Evolutionary conservation across 495 filamentous ascomycete genomes (phyloP), one percentile per base, ranked within the genome.

Genomic region (Margaritispora aquatica): DNA sequence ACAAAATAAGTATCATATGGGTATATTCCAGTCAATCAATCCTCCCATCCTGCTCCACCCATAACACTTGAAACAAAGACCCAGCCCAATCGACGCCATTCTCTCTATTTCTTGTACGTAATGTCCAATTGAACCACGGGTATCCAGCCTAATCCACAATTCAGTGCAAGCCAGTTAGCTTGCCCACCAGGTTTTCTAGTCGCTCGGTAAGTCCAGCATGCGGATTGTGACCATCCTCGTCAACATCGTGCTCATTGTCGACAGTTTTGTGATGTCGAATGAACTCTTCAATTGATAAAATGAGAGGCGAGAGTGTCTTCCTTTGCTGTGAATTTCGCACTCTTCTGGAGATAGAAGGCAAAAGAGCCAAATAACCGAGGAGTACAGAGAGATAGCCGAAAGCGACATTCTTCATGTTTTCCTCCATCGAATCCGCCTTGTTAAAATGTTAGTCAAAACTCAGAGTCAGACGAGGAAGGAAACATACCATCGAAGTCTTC

Each of bases 361-460:
- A 74, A 20, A 92, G 74, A 67, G 87, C 91, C 17, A 97, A 77
- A 51, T 87, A 89, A 26, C 89, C 87, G 11, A 99, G 75, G 2
- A 97, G 76, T 3, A 97, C 84, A 0, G 93, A 84, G 44, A 99
- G 77, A 66, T 96, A 99, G 26, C 95, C 95, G 58, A 92, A 85
- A 1, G 89, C 88, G 26, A 99, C 91, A 69, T 93, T 96, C 53
- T 85, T 81, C 53, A 87, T 86, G n/a, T 86, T 85, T 64, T 90
- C 89, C 68, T 90, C 80, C 66, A 92, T 81, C 0, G 91, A 94
- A 69, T 89, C 84, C 56, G 89, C 92, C 90, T n/a, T 96, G 61
- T 17, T 53, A 3, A 24, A 11, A 48, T 54, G 9, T 53, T 61
- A 51, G 48, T 13, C 17, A 46, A 49, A n/a, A 29, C 38, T 51